Percentiles rank a stretch among this genome's conserved stretches.
Evolutionary conservation across 2,329 filamentous ascomycete species (phyloP).

Genomic region (Whalleya microplaca): DNA sequence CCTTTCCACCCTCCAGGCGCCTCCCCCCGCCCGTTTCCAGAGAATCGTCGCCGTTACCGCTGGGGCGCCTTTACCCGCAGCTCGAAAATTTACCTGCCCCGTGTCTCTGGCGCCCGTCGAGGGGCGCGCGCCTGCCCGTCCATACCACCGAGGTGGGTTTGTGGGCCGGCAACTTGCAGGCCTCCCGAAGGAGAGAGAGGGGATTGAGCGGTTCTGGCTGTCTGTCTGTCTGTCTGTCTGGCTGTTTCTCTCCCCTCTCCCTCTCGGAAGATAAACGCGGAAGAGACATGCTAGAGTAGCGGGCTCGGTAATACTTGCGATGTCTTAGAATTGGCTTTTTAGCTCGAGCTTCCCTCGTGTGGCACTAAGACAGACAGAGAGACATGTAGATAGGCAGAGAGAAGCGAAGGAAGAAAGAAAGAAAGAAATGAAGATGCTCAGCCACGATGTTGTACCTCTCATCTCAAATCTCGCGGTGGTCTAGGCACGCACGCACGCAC

Average conservation of each 20-base stretch:
- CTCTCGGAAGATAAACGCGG: slow-evolving; percentile 27
- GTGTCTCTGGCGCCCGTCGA: slow-evolving; percentile 19
- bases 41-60: slow-evolving; percentile 9
- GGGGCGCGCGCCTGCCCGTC: slow-evolving; percentile 8
- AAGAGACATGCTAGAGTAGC: slow-evolving; percentile 3
- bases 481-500: too few relatives aligned
- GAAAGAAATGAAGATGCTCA: background rate
- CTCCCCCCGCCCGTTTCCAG: too few relatives aligned
- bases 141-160: slow-evolving; percentile 23
- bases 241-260: background rate
- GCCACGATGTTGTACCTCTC: too few relatives aligned
- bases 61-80: slow-evolving; percentile 1
- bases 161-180: slow-evolving; percentile 20
- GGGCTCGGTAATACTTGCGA: slow-evolving; percentile 26
- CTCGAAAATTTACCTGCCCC: slow-evolving; percentile 1
- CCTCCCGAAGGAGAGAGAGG: slow-evolving; percentile 5
- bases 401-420: background rate
- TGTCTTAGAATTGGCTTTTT: slow-evolving; percentile 8
- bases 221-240: too few relatives aligned
- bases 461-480: too few relatives aligned
- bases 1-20: too few relatives aligned
- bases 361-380: slow-evolving; percentile 10
- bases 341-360: slow-evolving; percentile 1
- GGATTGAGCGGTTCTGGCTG: background rate
- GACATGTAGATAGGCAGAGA: background rate